A percentile compares a stretch with the other conserved stretches of the same genome.
Conservation (phyloP, 2,329 filamentous ascomycete species). For the Aspergillus oerlinghausenensis region DNA sequence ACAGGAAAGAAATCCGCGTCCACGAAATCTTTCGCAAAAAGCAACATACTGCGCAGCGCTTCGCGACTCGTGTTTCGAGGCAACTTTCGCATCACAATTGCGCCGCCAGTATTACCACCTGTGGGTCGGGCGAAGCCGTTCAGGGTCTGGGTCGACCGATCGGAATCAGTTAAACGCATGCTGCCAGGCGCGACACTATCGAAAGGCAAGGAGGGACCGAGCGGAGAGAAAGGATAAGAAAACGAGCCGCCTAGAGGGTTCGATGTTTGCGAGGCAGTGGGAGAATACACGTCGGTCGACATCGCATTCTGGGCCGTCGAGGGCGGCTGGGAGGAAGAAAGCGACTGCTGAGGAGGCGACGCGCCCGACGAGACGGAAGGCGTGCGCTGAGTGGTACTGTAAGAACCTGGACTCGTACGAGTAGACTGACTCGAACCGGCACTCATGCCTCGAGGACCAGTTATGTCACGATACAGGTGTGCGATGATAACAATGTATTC, state of each 20-base stretch:
- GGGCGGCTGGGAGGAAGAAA: constrained; percentile 31
- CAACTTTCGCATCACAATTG: constrained; percentile 56
- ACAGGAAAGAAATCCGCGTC: constrained; percentile 54
- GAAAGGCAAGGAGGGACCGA: constrained; percentile 35
- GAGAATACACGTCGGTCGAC: constrained; percentile 41
- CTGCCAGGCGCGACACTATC: constrained; percentile 26
- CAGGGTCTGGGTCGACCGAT: constrained; percentile 32
- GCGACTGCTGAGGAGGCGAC: constrained; percentile 33
- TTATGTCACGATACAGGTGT: not conserved
- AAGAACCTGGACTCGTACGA: constrained; percentile 40
- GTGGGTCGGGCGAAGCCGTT: constrained; percentile 30
- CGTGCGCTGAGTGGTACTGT: constrained; percentile 36
- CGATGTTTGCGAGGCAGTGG: constrained; percentile 33
- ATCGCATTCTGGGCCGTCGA: constrained; percentile 40
- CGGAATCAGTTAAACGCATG: constrained; percentile 34
- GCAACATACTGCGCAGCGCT: constrained; percentile 57
- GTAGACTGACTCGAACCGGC: constrained; percentile 38
- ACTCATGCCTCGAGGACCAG: constrained; percentile 36
- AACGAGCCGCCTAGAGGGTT: constrained; percentile 32
- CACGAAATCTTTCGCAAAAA: constrained; percentile 61
- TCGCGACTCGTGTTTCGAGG: constrained; percentile 56
- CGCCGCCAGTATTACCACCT: constrained; percentile 30
- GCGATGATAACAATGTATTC: not conserved
- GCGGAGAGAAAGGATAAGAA: constrained; percentile 35
- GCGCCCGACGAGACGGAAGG: constrained; percentile 37